Base-by-base conservation (phyloP, 345 rosid genomes). In the Kernera saxatilis region DNA sequence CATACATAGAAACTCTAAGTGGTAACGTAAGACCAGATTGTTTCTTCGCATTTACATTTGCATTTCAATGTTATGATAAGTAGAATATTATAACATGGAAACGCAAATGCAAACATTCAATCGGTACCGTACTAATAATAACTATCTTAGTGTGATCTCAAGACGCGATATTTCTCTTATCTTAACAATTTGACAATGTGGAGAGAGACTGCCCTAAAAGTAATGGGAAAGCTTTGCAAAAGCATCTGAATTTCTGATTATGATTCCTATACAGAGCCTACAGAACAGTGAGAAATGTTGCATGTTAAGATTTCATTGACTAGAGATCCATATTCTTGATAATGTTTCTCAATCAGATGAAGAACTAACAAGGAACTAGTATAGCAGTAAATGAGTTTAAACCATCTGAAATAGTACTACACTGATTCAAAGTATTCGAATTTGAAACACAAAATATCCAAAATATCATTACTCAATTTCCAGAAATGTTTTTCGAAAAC, bases 321-420 rank as follows among this genome's bases (percentile, higher is more conserved):
- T 22, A 57, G 40, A 57, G 39, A 56, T 45, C 6, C 56, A 56
- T 56, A 55, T n/a, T 6, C 70, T 35, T 52, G 51, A 29, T 67
- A 25, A 26, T 12, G 22, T 46, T 23, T 14, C 72, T 27, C 44
- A 55, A 19, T 32, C 50, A 26, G 21, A 58, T 43, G 2, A 37
- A 22, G 10, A 58, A 70, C 63, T 51, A 52, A 45, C 77, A 64
- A 33, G 56, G n/a, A 36, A 33, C 40, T 39, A 51, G 10, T 21
- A 17, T 7, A 62, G 21, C 44, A 54, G 40, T 26, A 73, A 73
- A 50, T 9, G 46, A 46, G 71, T 37, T 27, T 9, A 29, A 73
- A 64, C 65, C 44, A 55, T 66, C 60, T 33, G 49, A 55, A 17
- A 72, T 27, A 27, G 35, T 27, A 65, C 66, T 73, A 65, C 70